Evolutionary conservation across 2,329 filamentous ascomycete species (phyloP), one percentile per base, ranked within the genome.

Genomic region (Colletotrichum simmondsii): DNA sequence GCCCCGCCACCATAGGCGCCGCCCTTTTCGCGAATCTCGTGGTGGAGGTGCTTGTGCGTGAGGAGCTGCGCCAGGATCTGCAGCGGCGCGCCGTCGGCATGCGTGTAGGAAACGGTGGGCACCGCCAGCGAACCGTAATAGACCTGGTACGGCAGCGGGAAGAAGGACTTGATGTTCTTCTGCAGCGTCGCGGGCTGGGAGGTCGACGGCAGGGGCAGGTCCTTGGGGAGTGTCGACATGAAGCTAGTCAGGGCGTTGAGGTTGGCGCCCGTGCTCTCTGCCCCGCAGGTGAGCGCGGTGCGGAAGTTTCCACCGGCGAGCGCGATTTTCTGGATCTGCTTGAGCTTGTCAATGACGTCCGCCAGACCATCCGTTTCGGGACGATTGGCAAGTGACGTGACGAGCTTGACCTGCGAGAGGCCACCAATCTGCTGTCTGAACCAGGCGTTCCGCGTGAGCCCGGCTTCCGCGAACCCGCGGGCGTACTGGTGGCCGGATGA

Each of bases 21-120:
- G 37, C 97, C 97, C 83, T 98, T 98, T 81, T 99, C 97, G 68
- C 97, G 94, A 76, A 99, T 98, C 83, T 98, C 97, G 77, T 97
- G 96, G 80, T 99, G 97, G 32, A 99, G 88, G 80, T 98, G 94
- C 83, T 98, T 98, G 85, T 99, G 96, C 0, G 96, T 98, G 37
- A 99, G 89, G 22, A 99, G 90, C 81, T 98, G 95, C 14, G 95
- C 92, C 26, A 99, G 91, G 53, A 98, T 93, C 78, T 96, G 95
- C 19, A 98, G 91, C 0, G 95, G 90, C 1, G 97, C 94, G 53
- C 93, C 92, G 65, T 93, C 89, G 0, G 91, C 82, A 56, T 94
- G 90, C 4, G 91, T 92, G 82, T 98, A 99, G 0, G 95, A 94
- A 0, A 93, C 93, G 0, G 96, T 97, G 7, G 94, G 92, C 16